Evolutionary conservation across 2,329 filamentous ascomycete genomes (phyloP), one percentile per base, ranked within the genome.

Genomic region (Paracamarosporium sp.): DNA sequence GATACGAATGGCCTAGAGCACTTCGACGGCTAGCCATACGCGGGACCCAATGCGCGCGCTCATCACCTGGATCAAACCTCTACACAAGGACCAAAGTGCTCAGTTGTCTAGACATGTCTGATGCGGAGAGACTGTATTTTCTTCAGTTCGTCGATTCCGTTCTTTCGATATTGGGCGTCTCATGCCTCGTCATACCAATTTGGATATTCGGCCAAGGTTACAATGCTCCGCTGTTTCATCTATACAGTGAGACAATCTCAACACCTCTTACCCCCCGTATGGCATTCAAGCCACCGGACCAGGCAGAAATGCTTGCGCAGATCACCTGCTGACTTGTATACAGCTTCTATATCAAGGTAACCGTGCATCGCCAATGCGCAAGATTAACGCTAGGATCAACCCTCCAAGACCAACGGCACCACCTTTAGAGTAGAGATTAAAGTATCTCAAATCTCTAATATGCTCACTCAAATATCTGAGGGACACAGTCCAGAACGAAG

Each of bases 161-260:
- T 27, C 20, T 9, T 35, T 35, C 30, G 15, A 45, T n/a, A n/a
- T n/a, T n/a, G n/a, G n/a, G n/a, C n/a, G n/a, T n/a, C n/a, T n/a
- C n/a, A n/a, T n/a, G n/a, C n/a, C n/a, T n/a, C n/a, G n/a, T n/a
- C n/a, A 5, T 5, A 43, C 20, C 27, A 43, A 35, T 50, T 6
- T 24, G 4, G 36, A 25, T 31, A 48, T 12, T 45, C 64, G 61
- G 59, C 59, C 61, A 59, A 43, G 40, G 44, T 36, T 36, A 48
- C 45, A 61, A 55, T 61, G 56, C 50, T 60, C 59, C 56, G 56
- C 36, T 52, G 67, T 71, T 71, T 71, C 67, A 69, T 63, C 54
- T 72, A 70, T 50, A 71, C 50, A 53, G 58, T 59, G 56, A 54
- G 40, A 55, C 63, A 65, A 66, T 66, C 47, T 65, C 59, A 33